Evolutionary conservation across 139 green algal genomes (phyloP), one percentile per base, ranked within the genome.

Genomic region (Tetratostichococcus sp.): DNA sequence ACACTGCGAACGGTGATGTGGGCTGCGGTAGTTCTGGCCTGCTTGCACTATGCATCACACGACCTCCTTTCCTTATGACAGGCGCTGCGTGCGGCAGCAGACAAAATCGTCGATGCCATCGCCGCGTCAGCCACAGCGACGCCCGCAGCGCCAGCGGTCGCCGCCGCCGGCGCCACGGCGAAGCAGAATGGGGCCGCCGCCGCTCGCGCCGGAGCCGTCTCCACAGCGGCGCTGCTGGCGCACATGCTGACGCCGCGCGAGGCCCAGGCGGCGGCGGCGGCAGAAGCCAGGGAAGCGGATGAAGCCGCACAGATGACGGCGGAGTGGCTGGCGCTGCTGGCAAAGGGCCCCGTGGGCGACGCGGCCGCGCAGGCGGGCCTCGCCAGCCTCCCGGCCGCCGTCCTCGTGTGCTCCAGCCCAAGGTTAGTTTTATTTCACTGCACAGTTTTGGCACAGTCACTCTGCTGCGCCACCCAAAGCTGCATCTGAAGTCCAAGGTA

Each of bases 241-340:
- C 50, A 2, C 17, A 62, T 25, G 17, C 50, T n/a, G 14, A 62
- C 50, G 50, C 50, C 19, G 2, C 50, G 62, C 26, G 62, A 68
- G 39, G 39, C n/a, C n/a, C n/a, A n/a, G 11, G 66, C 80, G 30
- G 65, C 26, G 11, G 65, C 42, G 26, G 75, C 68, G 35, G 59
- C 31, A 31, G 43, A 50, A 22, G 26, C 34, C 19, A 73, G 67
- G 30, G 73, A 58, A 17, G 30, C 30, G 71, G 23, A 80, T 31
- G 58, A 71, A 1, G 75, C 71, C 0, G 70, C 79, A 1, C 72
- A 80, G n/a, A 81, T 88, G 75, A 80, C 77, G 35, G 43, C 85
- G 22, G 77, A 70, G 30, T 88, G 83, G 83, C 79, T 62, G 43
- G 43, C 67, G 21, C 33, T 87, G 67, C 65, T 87, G 35, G 75